These are phyloP conservation scores for Blastobotrys niveus DNA, from an alignment of 1,139 yeast genomes.

Conservation along the genomic window DNA sequence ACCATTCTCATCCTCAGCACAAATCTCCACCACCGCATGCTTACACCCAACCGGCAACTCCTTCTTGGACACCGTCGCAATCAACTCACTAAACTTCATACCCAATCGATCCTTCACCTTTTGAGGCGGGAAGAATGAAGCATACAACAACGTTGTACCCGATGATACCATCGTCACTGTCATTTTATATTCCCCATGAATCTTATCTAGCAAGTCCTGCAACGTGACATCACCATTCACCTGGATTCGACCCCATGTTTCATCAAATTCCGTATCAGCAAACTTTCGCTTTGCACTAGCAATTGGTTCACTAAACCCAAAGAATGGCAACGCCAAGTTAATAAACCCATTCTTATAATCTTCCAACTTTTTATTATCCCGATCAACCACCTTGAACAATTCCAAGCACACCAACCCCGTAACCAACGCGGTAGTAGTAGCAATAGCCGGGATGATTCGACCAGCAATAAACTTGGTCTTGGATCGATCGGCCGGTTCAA, in stretches of 20 bases:
- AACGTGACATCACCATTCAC: slow-evolving; percentile 73
- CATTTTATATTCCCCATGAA: slow-evolving; percentile 74
- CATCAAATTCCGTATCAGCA: slow-evolving; percentile 71
- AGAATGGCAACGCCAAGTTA: slow-evolving; percentile 89
- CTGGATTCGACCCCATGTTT: slow-evolving; percentile 93
- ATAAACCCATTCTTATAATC: slow-evolving; percentile 91
- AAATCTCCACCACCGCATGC: slow-evolving; percentile 77
- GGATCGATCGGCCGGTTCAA: slow-evolving; percentile 51
- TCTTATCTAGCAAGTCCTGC: slow-evolving; percentile 66
- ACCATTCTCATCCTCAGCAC: slow-evolving; percentile 87
- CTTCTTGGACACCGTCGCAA: slow-evolving; percentile 77
- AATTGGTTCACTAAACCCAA: slow-evolving; percentile 95
- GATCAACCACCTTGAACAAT: slow-evolving; percentile 80
- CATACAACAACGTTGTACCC: slow-evolving; percentile 84
- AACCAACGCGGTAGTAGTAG: slow-evolving; percentile 94
- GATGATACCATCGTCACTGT: slow-evolving; percentile 87
- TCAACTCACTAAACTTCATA: slow-evolving; percentile 64
- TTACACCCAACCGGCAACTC: slow-evolving; percentile 71
- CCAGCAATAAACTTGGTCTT: slow-evolving; percentile 79
- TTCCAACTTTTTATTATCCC: slow-evolving; percentile 61
- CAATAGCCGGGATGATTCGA: slow-evolving; percentile 96
- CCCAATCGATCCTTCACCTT: slow-evolving; percentile 73
- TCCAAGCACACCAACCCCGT: slow-evolving; percentile 93
- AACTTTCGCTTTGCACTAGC: slow-evolving; percentile 77
- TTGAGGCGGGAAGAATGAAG: slow-evolving; percentile 89